Percentiles rank a stretch among this genome's conserved stretches.
Evolutionary conservation across 148 eudicot species (phyloP).

Genomic region (Cornus kousa): DNA sequence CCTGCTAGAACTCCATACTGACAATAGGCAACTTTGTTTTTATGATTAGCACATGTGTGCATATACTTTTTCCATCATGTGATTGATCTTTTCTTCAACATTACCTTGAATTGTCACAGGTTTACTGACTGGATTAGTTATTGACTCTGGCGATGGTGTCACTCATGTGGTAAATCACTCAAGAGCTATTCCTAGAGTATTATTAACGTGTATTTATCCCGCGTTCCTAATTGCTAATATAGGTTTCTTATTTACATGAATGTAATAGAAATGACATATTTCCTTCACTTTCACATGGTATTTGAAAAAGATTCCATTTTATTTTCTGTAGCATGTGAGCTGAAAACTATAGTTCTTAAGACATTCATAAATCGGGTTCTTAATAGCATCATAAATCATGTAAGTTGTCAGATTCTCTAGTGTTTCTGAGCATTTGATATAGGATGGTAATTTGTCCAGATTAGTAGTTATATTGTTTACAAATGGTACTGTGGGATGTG

Average conservation of each 20-base stretch:
- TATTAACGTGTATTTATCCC: background rate
- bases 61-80: background rate
- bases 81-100: slow-evolving; percentile 1
- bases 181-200: background rate
- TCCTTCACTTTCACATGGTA: background rate
- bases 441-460: background rate
- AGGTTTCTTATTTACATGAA: background rate
- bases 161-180: slow-evolving; percentile 83
- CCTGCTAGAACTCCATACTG: background rate
- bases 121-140: slow-evolving; percentile 89
- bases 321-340: background rate
- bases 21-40: background rate
- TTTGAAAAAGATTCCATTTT: background rate
- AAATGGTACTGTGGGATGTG: background rate
- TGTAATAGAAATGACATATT: background rate
- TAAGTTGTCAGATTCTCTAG: background rate
- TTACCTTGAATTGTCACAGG: slow-evolving; percentile 42
- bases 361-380: background rate
- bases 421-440: background rate
- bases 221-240: background rate
- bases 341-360: background rate
- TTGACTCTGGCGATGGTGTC: slow-evolving; percentile 99
- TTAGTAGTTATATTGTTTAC: background rate
- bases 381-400: background rate
- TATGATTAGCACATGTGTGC: background rate